Conservation (phyloP, 345 rosid genomes). For the Salix dunnii region DNA sequence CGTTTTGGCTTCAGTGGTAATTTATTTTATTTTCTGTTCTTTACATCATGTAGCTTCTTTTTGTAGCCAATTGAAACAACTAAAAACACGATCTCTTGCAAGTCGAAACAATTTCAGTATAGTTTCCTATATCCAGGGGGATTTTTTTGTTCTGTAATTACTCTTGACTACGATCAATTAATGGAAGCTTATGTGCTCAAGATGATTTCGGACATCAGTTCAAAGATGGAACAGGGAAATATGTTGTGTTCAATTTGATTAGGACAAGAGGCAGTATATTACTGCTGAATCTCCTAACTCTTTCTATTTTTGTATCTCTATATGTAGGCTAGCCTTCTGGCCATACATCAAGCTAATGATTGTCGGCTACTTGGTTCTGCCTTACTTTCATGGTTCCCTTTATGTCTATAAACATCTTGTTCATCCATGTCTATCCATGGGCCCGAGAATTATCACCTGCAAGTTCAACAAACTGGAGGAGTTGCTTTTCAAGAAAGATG, state of each 20-base stretch:
- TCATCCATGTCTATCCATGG: conserved; percentile 21
- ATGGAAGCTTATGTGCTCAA: background rate
- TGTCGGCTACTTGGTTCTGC: conserved; percentile 18
- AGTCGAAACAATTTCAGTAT: background rate
- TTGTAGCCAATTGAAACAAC: background rate
- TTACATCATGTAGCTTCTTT: background rate
- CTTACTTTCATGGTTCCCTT: conserved; percentile 31
- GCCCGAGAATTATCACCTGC: conserved; percentile 1
- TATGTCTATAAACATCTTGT: conserved; percentile 26
- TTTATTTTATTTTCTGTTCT: background rate
- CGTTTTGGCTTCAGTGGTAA: conserved; percentile 33
- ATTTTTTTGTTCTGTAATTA: background rate
- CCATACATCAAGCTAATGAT: conserved; percentile 25
- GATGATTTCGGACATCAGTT: background rate
- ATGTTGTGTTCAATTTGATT: background rate
- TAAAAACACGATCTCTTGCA: background rate
- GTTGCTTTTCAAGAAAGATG: conserved; percentile 1
- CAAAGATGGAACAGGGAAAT: background rate
- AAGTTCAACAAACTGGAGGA: conserved; percentile 8
- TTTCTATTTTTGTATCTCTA: background rate
- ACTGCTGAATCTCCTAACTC: background rate
- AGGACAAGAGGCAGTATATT: background rate
- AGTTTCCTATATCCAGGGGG: background rate
- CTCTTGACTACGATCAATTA: background rate
- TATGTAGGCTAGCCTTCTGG: conserved; percentile 29